Base-by-base conservation (phyloP, 2,329 filamentous ascomycete species). In the Helicocarpus griseus region DNA sequence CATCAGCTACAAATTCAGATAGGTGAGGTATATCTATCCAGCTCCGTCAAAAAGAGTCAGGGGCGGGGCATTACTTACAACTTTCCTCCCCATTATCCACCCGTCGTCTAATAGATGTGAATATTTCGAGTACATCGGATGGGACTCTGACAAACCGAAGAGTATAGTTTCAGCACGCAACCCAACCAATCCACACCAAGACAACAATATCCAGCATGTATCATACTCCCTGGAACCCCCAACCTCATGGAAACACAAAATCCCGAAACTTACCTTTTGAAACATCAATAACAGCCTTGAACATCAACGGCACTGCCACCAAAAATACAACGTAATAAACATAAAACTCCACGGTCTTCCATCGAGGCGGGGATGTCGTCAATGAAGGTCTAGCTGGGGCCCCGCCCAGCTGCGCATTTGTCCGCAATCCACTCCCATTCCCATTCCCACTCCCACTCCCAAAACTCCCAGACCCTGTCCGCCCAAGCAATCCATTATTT, bases 61-160 rank as follows among this genome's bases (percentile, higher is more conserved):
- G 41, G 36, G 9, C 28, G 17, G 36, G 41, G 26, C 13, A 45
- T 29, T 35, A 67, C 81, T 62, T 76, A 89, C 86, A 56, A 97
- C 88, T 77, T 88, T 88, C 53, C 91, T 86, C 24, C 91, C 91
- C 6, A 86, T 86, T 52, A 98, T 86, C 93, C 93, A 98, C 59
- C 93, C 94, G 7, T 82, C 77, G 2, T 82, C 83, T 14, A 98
- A 78, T 36, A 84, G 74, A 54, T 75, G 73, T 55, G 85, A 77
- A 64, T 84, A 96, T 59, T 84, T 86, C 53, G 77, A 66, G 65
- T 93, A 98, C 58, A 86, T 83, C 4, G 88, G 87, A 65, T 96
- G 86, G 33, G 82, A 83, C 54, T 85, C 89, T 95, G 63, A 50
- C 19, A 14, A 19, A 43, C 39, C 28, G 36, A 48, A 33, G 52